These are phyloP conservation scores for Nadsonia fulvescens DNA, from an alignment of 805 yeast species.

Conservation along the genomic window DNA sequence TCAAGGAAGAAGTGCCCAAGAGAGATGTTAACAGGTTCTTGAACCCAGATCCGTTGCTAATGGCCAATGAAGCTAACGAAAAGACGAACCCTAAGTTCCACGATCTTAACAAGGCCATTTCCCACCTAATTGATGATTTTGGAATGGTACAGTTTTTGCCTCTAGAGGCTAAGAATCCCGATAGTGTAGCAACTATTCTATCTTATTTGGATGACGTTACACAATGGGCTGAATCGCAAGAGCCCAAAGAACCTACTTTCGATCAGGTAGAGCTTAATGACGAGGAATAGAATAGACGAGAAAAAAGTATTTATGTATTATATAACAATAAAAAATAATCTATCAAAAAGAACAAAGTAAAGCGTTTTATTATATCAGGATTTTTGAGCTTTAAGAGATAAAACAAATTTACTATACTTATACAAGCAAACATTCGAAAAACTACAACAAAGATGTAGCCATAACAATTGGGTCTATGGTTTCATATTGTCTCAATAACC, in stretches of 20 bases:
- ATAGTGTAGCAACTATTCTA: slow-evolving; percentile 61
- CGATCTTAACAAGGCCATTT: slow-evolving; percentile 62
- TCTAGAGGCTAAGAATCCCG: slow-evolving; percentile 59
- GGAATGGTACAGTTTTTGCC: slow-evolving; percentile 98
- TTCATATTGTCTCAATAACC: no score
- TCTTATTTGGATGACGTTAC: slow-evolving; percentile 93
- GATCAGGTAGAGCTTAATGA: slow-evolving; percentile 37
- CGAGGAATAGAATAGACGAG: no score
- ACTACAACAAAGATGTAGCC: no score
- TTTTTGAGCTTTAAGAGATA: no score
- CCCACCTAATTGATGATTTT: slow-evolving; percentile 84
- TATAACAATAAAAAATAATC: no score
- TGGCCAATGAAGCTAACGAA: slow-evolving; percentile 33
- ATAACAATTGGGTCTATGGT: no score
- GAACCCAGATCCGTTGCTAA: slow-evolving; percentile 77
- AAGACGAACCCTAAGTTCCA: slow-evolving; percentile 45
- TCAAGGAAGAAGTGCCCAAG: slow-evolving; percentile 59
- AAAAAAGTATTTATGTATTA: no score
- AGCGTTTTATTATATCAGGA: no score
- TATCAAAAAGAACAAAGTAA: no score
- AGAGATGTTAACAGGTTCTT: slow-evolving; percentile 67
- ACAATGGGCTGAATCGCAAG: slow-evolving; percentile 94
- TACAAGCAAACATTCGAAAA: no score
- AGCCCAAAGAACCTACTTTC: slow-evolving; percentile 76
- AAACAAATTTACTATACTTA: no score